phyloP scores from a whole-genome alignment of 768 basidiomycete species.

The Exsudoporus frostii region DNA sequence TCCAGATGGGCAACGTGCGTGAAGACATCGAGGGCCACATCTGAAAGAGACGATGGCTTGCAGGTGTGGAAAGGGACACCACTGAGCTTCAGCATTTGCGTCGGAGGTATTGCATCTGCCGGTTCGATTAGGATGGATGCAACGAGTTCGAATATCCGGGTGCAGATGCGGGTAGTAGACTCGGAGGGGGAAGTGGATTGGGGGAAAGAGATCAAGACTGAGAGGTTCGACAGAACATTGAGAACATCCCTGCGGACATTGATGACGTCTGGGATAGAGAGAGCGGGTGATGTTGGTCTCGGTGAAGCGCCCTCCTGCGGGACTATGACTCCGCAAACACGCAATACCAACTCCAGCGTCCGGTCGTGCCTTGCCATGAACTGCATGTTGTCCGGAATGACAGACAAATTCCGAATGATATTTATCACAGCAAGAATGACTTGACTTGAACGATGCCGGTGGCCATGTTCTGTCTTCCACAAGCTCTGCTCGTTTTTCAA shows the following conservation, averaged over 20 bases:
- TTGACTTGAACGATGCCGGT: conserved; percentile 60
- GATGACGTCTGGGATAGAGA: conserved; percentile 72
- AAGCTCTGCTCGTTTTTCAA: conserved; percentile 45
- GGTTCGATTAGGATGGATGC: conserved; percentile 76
- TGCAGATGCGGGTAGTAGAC: conserved; percentile 46
- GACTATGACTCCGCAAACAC: conserved; percentile 55
- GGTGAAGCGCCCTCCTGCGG: conserved; percentile 30
- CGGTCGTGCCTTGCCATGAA: conserved; percentile 65
- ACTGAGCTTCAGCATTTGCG: conserved; percentile 51
- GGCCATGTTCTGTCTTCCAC: conserved; percentile 50
- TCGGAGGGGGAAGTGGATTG: conserved; percentile 37
- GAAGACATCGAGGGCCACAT: conserved; percentile 81
- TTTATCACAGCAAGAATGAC: conserved; percentile 68
- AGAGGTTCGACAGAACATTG: conserved; percentile 63
- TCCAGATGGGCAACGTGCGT: conserved; percentile 77
- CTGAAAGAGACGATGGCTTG: conserved; percentile 60
- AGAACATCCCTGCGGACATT: conserved; percentile 75
- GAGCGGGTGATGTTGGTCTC: conserved; percentile 49
- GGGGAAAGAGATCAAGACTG: conserved; percentile 48
- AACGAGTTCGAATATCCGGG: conserved; percentile 60
- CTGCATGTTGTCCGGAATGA: conserved; percentile 64
- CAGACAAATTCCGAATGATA: conserved; percentile 85
- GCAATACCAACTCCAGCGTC: conserved; percentile 63
- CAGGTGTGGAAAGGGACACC: conserved; percentile 41
- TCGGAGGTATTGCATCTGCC: conserved; percentile 60